phyloP scores from a whole-genome alignment of 2,329 filamentous ascomycete species.

The Paraphoma sp. region DNA sequence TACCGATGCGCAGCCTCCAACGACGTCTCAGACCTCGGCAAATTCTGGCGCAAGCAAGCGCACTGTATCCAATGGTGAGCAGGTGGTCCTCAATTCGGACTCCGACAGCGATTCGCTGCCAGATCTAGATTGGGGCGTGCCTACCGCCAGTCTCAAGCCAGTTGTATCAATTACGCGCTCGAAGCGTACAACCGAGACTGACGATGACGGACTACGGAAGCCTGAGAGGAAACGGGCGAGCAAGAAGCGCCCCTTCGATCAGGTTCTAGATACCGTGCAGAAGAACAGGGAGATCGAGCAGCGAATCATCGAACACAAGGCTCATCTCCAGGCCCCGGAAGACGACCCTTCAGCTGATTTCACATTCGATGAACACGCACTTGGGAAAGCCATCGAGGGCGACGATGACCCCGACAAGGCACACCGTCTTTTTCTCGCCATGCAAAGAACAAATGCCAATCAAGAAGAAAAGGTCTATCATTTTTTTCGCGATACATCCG shows the following conservation, averaged over 20 bases:
- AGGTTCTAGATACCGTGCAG: slow-evolving; percentile 31
- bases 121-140: slow-evolving; percentile 57
- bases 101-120: slow-evolving; percentile 64
- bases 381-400: slow-evolving; percentile 58
- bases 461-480: slow-evolving; percentile 61
- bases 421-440: slow-evolving; percentile 61
- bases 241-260: slow-evolving; percentile 25
- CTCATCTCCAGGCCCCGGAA: slow-evolving; percentile 29
- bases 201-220: slow-evolving; percentile 27
- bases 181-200: slow-evolving; percentile 13
- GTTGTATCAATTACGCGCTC: slow-evolving; percentile 12
- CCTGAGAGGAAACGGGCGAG: slow-evolving; percentile 23
- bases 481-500: slow-evolving; percentile 54
- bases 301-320: slow-evolving; percentile 33
- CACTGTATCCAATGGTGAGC: slow-evolving; percentile 60
- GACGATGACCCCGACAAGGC: slow-evolving; percentile 74
- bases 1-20: slow-evolving; percentile 15
- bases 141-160: slow-evolving; percentile 13
- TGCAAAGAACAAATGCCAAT: slow-evolving; percentile 67
- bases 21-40: slow-evolving; percentile 34
- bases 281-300: slow-evolving; percentile 32
- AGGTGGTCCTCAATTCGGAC: slow-evolving; percentile 69
- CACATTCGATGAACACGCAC: slow-evolving; percentile 30
- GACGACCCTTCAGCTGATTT: slow-evolving; percentile 9
- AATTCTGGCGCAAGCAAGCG: slow-evolving; percentile 52